phyloP scores from a whole-genome alignment of 768 basidiomycete genomes.

The Xerocomus potaroensis region DNA sequence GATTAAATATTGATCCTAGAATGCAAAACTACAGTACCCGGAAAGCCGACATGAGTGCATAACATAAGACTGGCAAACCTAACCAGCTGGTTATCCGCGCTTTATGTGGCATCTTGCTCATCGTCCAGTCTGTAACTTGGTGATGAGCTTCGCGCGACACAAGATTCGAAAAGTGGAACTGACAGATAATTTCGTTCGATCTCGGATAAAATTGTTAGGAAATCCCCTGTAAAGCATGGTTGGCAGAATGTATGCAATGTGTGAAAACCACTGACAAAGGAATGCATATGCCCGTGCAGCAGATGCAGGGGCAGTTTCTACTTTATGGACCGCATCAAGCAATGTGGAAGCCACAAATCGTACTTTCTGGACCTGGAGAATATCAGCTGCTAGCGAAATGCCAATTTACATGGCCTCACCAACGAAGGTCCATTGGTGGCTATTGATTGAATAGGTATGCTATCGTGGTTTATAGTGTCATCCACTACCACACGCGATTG shows the following conservation, averaged over 20 bases:
- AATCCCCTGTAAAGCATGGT: slow-evolving; percentile 63
- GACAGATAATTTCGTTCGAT: slow-evolving; percentile 89
- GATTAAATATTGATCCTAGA: no score
- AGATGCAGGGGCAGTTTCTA: slow-evolving; percentile 72
- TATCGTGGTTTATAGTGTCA: slow-evolving; percentile 27
- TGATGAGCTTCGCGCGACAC: slow-evolving; percentile 17
- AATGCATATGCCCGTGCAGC: slow-evolving; percentile 85
- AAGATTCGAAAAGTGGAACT: slow-evolving; percentile 23
- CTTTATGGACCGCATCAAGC: slow-evolving; percentile 78
- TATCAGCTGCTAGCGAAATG: neutral
- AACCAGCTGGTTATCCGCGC: no score
- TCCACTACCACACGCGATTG: neutral
- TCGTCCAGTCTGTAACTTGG: slow-evolving; percentile 43
- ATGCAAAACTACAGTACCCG: neutral
- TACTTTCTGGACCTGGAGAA: slow-evolving; percentile 77
- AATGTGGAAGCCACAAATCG: slow-evolving; percentile 90
- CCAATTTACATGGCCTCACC: slow-evolving; percentile 33
- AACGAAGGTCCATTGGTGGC: slow-evolving; percentile 83
- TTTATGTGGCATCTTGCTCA: slow-evolving; percentile 41
- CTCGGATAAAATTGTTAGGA: slow-evolving; percentile 85
- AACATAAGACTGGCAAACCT: slow-evolving; percentile 12
- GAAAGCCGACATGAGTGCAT: neutral
- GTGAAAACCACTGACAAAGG: slow-evolving; percentile 52
- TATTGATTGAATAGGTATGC: slow-evolving; percentile 91
- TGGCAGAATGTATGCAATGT: neutral